These are phyloP conservation scores for Melastoma malabathricum DNA, from an alignment of 345 rosid species.

Conservation along the genomic window DNA sequence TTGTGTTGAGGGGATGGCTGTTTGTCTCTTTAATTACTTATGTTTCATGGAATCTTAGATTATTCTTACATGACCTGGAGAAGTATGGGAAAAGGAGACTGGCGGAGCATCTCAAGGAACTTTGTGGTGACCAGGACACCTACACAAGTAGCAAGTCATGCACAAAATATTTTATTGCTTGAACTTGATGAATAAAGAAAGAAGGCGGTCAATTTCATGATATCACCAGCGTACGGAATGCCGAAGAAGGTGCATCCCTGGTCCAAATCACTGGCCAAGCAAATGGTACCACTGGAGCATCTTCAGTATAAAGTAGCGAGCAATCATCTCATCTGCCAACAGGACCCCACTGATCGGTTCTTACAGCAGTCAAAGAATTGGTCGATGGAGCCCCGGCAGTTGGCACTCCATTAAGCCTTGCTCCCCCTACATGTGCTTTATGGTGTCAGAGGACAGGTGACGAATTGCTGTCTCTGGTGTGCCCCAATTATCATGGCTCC, in stretches of 20 bases:
- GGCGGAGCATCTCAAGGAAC: conserved; percentile 95
- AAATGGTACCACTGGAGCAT: conserved; percentile 35
- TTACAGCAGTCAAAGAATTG: conserved; percentile 59
- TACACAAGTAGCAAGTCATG: conserved; percentile 98
- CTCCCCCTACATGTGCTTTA: conserved; percentile 61
- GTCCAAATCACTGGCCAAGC: conserved; percentile 91
- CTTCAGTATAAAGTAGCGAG: conserved; percentile 48
- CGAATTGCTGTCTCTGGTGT: neutral
- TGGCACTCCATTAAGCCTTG: conserved; percentile 83
- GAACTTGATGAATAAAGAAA: conserved; percentile 88
- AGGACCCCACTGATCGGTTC: conserved; percentile 35
- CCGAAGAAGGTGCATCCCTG: conserved; percentile 52
- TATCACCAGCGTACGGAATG: conserved; percentile 71
- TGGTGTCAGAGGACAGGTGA: conserved; percentile 54
- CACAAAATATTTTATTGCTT: conserved; percentile 88
- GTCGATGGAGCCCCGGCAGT: conserved; percentile 86
- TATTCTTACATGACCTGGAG: conserved; percentile 93
- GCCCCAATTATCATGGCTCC: conserved; percentile 49
- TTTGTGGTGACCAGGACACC: conserved; percentile 94
- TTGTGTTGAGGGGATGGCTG: too few relatives aligned
- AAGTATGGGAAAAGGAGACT: conserved; percentile 96
- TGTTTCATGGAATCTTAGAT: conserved; percentile 28
- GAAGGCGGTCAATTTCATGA: conserved; percentile 95
- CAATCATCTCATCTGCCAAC: conserved; percentile 39
- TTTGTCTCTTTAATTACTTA: neutral